phyloP scores from a whole-genome alignment of 768 basidiomycete species.

The Collybia mongolica region DNA sequence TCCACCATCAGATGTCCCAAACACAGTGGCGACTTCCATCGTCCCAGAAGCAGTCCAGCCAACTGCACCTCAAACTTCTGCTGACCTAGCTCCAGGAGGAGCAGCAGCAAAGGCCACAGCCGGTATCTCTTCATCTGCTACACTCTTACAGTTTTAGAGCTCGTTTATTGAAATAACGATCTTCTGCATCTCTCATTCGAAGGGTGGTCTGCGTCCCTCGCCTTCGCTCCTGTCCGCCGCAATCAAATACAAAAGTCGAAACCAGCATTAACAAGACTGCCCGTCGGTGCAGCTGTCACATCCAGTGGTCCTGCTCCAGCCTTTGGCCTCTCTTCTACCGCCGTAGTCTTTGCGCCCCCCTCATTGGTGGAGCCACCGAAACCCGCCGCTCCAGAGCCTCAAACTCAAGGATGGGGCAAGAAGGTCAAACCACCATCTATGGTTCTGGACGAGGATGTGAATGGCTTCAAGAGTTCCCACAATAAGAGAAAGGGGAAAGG shows the following conservation, averaged over 20 bases:
- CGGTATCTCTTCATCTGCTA: conserved; percentile 57
- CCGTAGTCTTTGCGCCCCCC: conserved; percentile 72
- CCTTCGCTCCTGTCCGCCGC: conserved; percentile 82
- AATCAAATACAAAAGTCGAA: conserved; percentile 59
- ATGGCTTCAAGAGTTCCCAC: conserved; percentile 68
- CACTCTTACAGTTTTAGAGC: conserved; percentile 44
- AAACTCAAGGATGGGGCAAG: conserved; percentile 75
- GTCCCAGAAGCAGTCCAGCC: conserved; percentile 18
- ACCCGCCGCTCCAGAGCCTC: conserved; percentile 17
- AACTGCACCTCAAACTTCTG: conserved; percentile 25
- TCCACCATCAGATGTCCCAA: conserved; percentile 15
- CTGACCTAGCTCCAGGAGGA: conserved; percentile 22
- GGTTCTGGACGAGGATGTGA: conserved; percentile 86
- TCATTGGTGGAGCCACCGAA: conserved; percentile 43
- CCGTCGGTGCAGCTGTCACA: conserved; percentile 63
- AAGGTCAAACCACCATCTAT: conserved; percentile 90
- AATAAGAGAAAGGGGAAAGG: conserved; percentile 58
- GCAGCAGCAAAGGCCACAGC: conserved; percentile 48
- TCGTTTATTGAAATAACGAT: conserved; percentile 57
- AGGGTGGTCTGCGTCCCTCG: conserved; percentile 91
- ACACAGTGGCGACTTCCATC: conserved; percentile 15
- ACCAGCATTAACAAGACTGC: conserved; percentile 46
- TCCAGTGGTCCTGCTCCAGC: conserved; percentile 28
- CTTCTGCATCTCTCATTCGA: conserved; percentile 32
- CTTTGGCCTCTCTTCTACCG: conserved; percentile 47